These are phyloP conservation scores for Primulina huaijiensis DNA, from an alignment of 257 asterid genomes.

Conservation along the genomic window DNA sequence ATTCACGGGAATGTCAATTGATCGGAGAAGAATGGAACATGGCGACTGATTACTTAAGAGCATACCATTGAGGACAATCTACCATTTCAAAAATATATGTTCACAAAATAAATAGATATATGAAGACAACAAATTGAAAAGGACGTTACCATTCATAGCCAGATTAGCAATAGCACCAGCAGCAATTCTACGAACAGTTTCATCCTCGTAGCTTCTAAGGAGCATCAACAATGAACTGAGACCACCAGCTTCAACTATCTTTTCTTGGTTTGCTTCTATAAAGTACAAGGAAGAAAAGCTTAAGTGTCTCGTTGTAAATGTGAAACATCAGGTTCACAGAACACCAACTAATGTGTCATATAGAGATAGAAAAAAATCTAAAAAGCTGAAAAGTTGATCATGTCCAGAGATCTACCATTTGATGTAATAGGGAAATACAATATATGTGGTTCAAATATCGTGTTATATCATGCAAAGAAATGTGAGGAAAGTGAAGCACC, in stretches of 20 bases:
- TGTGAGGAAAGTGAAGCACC: slow-evolving; percentile 44
- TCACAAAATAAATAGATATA: neutral
- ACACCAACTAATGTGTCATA: neutral
- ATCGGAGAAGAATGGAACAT: slow-evolving; percentile 5
- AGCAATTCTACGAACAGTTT: slow-evolving; percentile 95
- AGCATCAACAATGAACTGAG: slow-evolving; percentile 91
- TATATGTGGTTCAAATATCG: slow-evolving; percentile 8
- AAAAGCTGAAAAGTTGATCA: slow-evolving; percentile 5
- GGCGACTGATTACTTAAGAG: slow-evolving; percentile 13
- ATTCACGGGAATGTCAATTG: slow-evolving; percentile 13
- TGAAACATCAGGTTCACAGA: neutral
- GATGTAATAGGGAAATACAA: slow-evolving; percentile 5
- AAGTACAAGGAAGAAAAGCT: slow-evolving; percentile 19
- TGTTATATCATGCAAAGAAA: slow-evolving; percentile 15
- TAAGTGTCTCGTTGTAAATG: slow-evolving; percentile 29
- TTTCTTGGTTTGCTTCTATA: slow-evolving; percentile 88
- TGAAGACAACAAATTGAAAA: slow-evolving; percentile 8
- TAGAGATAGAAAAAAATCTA: neutral
- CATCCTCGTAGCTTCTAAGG: slow-evolving; percentile 88
- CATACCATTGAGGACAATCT: neutral
- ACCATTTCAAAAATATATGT: neutral
- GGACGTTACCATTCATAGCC: slow-evolving; percentile 86
- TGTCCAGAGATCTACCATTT: neutral
- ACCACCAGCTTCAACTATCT: slow-evolving; percentile 99
- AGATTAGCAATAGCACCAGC: slow-evolving; percentile 99